Evolutionary conservation across 352 stramenopile genomes (phyloP), one percentile per base, ranked within the genome.

Genomic region (Aphanomyces astaci): DNA sequence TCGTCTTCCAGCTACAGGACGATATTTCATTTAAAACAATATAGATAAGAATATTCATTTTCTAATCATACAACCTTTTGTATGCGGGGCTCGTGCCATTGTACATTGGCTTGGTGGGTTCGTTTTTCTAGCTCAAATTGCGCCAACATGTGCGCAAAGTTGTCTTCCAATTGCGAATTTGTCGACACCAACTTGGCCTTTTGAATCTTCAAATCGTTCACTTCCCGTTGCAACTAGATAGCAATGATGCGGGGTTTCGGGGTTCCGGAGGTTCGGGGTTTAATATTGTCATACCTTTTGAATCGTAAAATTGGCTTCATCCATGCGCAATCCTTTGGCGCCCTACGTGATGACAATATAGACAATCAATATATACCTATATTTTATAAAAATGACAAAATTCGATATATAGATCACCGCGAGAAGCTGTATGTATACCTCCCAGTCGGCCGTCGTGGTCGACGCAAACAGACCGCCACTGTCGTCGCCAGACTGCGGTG

Each of bases 131-230:
- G 77, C 2, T 91, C 84, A 57, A 83, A 91, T 65, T 87, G 78
- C 32, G 60, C 67, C 75, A 88, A 79, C 22, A 90, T 22, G n/a
- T 91, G 78, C 31, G 72, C 70, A 9, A 87, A 25, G 51, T 90
- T 84, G 59, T 93, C 84, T 67, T 90, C 82, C 2, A 89, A 68
- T 52, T 93, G 84, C n/a, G 82, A 86, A 56, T 89, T 88, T 4
- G 81, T 65, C 19, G 90, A 72, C 53, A 71, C 56, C 3, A 90
- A 71, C 57, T 89, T 89, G 24, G 78, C 74, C 48, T 89, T 87
- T 24, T 73, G 64, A 9, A 68, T 75, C 72, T 88, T 87, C 1
- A 90, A 60, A 19, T 91, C 84, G 0, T 67, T 63, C 24, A 90
- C 56, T 64, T 93, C 84, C 13, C 84, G 77, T 30, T 85, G 81